Base-by-base conservation (phyloP, 306 rosid species). In the Cucumis cinereus region DNA sequence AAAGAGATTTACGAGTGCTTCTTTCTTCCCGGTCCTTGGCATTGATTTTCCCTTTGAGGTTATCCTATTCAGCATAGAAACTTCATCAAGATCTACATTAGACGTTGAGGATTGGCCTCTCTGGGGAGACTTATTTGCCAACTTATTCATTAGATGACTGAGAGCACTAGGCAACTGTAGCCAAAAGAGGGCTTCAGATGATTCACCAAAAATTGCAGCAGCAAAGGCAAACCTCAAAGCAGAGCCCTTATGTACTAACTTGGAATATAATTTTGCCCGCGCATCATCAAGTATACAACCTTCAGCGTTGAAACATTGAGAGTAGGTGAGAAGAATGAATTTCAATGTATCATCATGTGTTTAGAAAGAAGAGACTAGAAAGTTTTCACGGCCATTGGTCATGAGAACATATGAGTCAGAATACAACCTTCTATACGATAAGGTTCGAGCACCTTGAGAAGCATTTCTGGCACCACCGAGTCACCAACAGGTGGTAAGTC, bases 121-220 rank as follows among this genome's bases (percentile, higher is more conserved):
- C 43, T 59, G 81, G 69, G 86, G 83, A 81, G 93, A 84, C 84
- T 90, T 94, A 55, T 77, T 85, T 33, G 82, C 89, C 64, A 85
- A 60, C 88, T 88, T 92, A 78, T 79, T 85, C 90, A 90, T 83
- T 81, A 89, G 80, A 84, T 92, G 91, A 73, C 85, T 89, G 71
- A 94, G 87, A 45, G 97, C 99, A 74, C 77, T 88, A 40, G 99
- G 90, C 67, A 94, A 76, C 75, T 94, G 96, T 63, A 94, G 87
- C 99, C 99, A 94, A 87, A 94, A 94, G 77, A 94, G 86, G 79
- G 97, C 95, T 90, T 94, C 99, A 7, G 90, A 83, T 57, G 88
- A 78, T 90, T 94, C 99, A 45, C 99, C 99, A 83, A 87, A 92
- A 54, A 90, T 77, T 67, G 95, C 95, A 71, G 99, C 99, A 41